phyloP scores from a whole-genome alignment of 2,329 filamentous ascomycete species.

The Trematosphaeria pertusa region DNA sequence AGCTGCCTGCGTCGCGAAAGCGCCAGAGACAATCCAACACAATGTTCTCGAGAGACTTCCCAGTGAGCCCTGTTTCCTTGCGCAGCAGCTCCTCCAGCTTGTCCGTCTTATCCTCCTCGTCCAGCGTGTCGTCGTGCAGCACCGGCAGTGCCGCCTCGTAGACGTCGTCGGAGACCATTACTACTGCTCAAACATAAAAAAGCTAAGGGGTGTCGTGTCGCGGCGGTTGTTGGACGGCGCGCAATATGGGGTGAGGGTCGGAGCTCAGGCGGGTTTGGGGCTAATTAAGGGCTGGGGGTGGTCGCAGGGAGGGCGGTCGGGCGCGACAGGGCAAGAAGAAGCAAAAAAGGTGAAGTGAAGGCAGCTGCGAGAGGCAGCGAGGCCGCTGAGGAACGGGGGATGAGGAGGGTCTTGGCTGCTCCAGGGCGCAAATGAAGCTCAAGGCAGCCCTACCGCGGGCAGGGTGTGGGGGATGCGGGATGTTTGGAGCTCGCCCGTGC shows the following conservation, averaged over 20 bases:
- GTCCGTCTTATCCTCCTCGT: conserved; percentile 96
- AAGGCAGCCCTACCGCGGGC: conserved; percentile 17
- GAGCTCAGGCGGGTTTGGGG: conserved; percentile 19
- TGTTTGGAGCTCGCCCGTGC: conserved; percentile 3
- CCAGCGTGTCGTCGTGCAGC: conserved; percentile 79
- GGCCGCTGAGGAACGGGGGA: conserved; percentile 20
- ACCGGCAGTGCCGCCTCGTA: conserved; percentile 92
- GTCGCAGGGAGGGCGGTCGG: conserved; percentile 25
- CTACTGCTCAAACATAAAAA: conserved; percentile 26
- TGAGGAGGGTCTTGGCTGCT: conserved; percentile 26
- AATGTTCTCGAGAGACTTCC: conserved; percentile 83
- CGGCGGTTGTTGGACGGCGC: conserved; percentile 1
- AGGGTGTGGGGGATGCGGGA: conserved; percentile 23
- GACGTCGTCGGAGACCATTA: conserved; percentile 90
- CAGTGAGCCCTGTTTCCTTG: conserved; percentile 77
- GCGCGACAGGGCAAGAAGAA: conserved; percentile 28
- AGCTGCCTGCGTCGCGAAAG: conserved; percentile 68
- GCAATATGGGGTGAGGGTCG: conserved; percentile 1
- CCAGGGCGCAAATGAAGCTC: conserved; percentile 30
- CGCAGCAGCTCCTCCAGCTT: conserved; percentile 85
- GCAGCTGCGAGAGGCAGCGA: conserved; percentile 28
- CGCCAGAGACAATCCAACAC: conserved; percentile 92
- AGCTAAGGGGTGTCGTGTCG: not conserved
- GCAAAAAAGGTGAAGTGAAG: conserved; percentile 23
- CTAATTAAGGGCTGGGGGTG: conserved; percentile 29